phyloP scores from a whole-genome alignment of 2,329 filamentous ascomycete species.

The Claviceps africana region DNA sequence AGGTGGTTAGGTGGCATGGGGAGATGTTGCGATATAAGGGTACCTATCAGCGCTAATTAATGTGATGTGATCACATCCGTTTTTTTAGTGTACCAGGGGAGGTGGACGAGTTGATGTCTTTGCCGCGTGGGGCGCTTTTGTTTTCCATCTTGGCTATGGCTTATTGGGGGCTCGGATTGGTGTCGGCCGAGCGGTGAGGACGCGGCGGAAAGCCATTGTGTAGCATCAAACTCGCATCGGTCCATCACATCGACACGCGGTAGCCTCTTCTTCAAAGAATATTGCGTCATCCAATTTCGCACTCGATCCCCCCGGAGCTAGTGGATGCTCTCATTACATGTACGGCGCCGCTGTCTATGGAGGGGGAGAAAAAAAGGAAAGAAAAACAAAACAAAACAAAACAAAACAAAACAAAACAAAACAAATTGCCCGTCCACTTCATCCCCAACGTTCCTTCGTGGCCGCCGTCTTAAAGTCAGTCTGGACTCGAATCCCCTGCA shows the following conservation, averaged over 20 bases:
- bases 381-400: background rate
- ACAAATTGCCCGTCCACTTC: background rate
- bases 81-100: no score
- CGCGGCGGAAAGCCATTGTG: background rate
- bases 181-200: no score
- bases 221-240: background rate
- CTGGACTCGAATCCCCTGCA: constrained; percentile 25
- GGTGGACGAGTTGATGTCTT: no score
- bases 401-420: background rate
- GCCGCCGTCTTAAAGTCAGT: constrained; percentile 21
- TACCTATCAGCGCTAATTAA: no score
- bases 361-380: background rate
- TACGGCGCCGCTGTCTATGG: background rate
- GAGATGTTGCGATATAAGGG: no score
- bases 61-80: no score
- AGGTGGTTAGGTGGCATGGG: no score
- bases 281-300: background rate
- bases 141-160: no score
- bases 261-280: background rate
- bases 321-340: background rate
- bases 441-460: background rate
- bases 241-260: background rate
- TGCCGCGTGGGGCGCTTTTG: no score
- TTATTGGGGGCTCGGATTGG: no score
- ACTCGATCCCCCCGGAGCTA: no score